Evolutionary conservation across 2,329 filamentous ascomycete genomes (phyloP), one percentile per base, ranked within the genome.

Genomic region (Fusarium goolgardi): DNA sequence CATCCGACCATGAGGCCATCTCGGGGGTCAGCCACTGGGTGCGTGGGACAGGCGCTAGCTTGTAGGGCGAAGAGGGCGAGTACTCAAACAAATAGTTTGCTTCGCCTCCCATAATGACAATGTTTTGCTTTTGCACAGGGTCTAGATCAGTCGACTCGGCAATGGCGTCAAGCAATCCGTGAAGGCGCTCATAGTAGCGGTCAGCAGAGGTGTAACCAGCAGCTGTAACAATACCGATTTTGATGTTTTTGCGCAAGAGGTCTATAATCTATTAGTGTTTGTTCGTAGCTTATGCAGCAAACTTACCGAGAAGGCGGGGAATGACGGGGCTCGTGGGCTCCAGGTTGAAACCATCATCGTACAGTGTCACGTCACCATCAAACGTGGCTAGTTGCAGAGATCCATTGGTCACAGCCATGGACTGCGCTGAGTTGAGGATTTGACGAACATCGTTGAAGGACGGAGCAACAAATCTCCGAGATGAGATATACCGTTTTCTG

Each of bases 401-500:
- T 23, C 91, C 90, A 25, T 88, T 88, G 18, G 93, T 91, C n/a
- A 98, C 87, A 39, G 93, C 93, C 90, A 97, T 94, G 63, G 95
- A 85, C 80, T 99, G 96, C 20, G 96, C 94, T 39, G 96, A 96
- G 81, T 99, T 99, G 71, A 99, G 87, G 52, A 97, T 91, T 25
- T 97, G 85, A 3, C 96, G 90, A 61, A 99, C 89, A 77, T 99
- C 96, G 80, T 99, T 99, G 85, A 99, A 99, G 2, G 93, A 97
- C 0, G 96, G 96, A 1, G 95, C 92, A 3, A 99, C 96, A 76
- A 97, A 98, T 63, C 96, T 90, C 25, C 96, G 87, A 3, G 91
- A 93, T 29, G 93, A 97, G 74, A 99, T 99, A 78, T 90, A 91
- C 9, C 96, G 89, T 68, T 90, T 90, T 60, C 85, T 81, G 78